A percentile compares a stretch with the other conserved stretches of the same genome.
Conservation (phyloP, 2,329 filamentous ascomycete species). For the Acrocalymma vagum region DNA sequence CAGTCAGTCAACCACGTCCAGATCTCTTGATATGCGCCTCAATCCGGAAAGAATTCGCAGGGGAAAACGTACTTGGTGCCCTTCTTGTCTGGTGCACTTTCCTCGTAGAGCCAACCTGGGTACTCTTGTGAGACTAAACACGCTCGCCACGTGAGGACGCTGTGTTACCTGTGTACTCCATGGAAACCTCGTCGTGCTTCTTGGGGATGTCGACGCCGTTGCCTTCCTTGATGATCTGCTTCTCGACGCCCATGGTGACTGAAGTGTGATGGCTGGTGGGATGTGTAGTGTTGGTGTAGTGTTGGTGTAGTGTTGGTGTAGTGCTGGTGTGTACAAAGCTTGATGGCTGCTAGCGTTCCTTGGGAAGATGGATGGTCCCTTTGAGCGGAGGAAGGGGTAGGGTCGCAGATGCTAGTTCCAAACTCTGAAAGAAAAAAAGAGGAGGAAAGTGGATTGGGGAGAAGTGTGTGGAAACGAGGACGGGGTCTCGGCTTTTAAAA, state of each 20-base stretch:
- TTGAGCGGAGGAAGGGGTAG: too few relatives aligned
- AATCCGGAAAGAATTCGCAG: conserved; percentile 4
- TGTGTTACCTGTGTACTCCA: conserved; percentile 78
- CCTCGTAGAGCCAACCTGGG: conserved; percentile 77
- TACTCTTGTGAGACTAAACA: conserved; percentile 16
- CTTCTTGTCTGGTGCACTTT: conserved; percentile 65
- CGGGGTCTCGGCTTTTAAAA: conserved; percentile 30
- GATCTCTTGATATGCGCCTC: conserved; percentile 6
- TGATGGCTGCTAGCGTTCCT: conserved; percentile 1
- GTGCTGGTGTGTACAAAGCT: neutral
- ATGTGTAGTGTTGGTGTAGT: conserved; percentile 1
- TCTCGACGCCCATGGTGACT: conserved; percentile 67
- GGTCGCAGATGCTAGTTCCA: neutral
- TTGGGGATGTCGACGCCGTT: conserved; percentile 67
- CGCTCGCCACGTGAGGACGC: neutral
- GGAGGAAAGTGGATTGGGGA: conserved; percentile 8
- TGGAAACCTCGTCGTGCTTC: conserved; percentile 77
- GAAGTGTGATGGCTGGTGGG: conserved; percentile 1
- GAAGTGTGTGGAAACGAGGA: conserved; percentile 14
- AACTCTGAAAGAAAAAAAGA: conserved; percentile 3
- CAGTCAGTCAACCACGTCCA: conserved; percentile 17
- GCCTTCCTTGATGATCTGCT: conserved; percentile 70
- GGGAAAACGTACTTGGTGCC: conserved; percentile 72
- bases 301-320: conserved; percentile 1
- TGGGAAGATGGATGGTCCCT: neutral